A percentile compares a stretch with the other conserved stretches of the same genome.
phyloP scores from a whole-genome alignment of 805 yeast species.

The Cyberlindnera lachancei region DNA sequence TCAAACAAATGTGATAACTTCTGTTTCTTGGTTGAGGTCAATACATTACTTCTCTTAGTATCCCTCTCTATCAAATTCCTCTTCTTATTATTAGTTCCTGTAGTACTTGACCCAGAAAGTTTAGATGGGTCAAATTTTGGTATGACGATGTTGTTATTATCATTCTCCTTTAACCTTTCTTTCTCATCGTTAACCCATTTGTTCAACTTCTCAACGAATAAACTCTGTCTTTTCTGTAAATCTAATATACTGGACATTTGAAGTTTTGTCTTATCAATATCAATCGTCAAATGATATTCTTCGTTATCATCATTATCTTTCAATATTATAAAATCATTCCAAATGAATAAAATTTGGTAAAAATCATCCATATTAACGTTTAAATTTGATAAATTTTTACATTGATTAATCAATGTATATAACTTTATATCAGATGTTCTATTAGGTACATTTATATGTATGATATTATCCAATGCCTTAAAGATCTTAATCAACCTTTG shows the following conservation, averaged over 20 bases:
- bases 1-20: constrained; percentile 2
- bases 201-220: constrained; percentile 9
- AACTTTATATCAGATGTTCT: constrained; percentile 16
- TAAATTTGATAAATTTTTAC: constrained; percentile 7
- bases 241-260: constrained; percentile 5
- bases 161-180: too few relatives aligned
- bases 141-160: constrained; percentile 10
- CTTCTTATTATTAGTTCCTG: constrained; percentile 2
- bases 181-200: too few relatives aligned
- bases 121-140: constrained; percentile 7
- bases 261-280: constrained; percentile 10
- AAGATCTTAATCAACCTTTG: constrained; percentile 9
- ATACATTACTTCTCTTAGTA: too few relatives aligned
- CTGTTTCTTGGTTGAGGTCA: constrained; percentile 4
- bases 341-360: constrained; percentile 12
- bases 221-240: constrained; percentile 3
- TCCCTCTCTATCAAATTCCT: too few relatives aligned
- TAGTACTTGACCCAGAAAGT: neutral
- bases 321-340: constrained; percentile 15
- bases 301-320: constrained; percentile 14
- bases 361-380: constrained; percentile 11
- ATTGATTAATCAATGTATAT: constrained; percentile 9
- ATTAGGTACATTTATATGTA: constrained; percentile 10
- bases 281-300: constrained; percentile 13
- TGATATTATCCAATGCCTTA: constrained; percentile 12